Base-by-base conservation (phyloP, 495 filamentous ascomycete species). In the Lentithecium fluviatile region DNA sequence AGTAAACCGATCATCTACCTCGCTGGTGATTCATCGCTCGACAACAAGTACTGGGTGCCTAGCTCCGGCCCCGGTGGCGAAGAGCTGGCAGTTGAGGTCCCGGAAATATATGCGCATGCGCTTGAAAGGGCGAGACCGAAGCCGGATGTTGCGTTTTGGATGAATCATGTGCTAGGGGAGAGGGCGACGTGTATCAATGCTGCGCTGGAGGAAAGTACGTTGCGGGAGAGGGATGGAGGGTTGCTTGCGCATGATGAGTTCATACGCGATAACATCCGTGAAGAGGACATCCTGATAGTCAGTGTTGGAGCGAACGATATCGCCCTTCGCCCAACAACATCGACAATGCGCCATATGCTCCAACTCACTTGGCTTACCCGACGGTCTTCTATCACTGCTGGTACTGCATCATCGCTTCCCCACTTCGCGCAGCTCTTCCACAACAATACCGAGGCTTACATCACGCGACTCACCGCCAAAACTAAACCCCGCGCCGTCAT, bases 281-380 rank as follows among this genome's bases (percentile, higher is more conserved):
- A 29, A 6, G 42, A 66, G 10, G 71, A 73, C 40, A 50, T 73
- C 10, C 66, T 73, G 2, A 60, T 73, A 17, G 71, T 73, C 15
- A 70, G 67, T 38, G 48, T 73, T n/a, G 71, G 71, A 43, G 71
- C 60, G 7, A 73, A 73, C 56, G 71, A 73, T 34, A 68, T 73
- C 45, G 71, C 71, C 1, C 55, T 72, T 0, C 53, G 50, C 2
- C 71, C 71, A 6, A 69, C 43, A 1, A 13, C 47, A 15, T 32
- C 52, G 24, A 73, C 71, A 1, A 62, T 67, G 29, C 15, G 38
- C 6, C 58, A 69, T 34, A 69, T 73, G 71, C 25, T 68, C 19
- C 60, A 66, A 24, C 64, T 73, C 0, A 66, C 70, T 8, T 71
- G 66, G 66, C 49, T 70, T 6, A 66, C 71, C 1, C 52, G 57